Base-by-base conservation (phyloP, 2,329 filamentous ascomycete species). In the Coniochaeta prunicola region DNA sequence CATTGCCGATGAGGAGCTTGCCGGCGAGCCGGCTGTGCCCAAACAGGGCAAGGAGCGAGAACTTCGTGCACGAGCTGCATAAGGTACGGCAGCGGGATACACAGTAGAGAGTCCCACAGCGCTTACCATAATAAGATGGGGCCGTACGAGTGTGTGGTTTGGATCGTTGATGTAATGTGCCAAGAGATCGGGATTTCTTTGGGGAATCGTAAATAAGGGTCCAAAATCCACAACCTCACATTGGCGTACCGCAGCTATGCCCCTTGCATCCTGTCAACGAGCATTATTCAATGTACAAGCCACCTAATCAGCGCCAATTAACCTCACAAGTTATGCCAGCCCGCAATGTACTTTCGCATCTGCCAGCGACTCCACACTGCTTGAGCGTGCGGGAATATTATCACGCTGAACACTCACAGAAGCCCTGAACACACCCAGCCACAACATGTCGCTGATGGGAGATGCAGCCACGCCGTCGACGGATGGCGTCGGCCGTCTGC, bases 1-100 rank as follows among this genome's bases (percentile, higher is more conserved):
- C 64, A 78, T 91, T 58, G 80, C 77, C 17, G 84, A 87, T 10
- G 85, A 87, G 62, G 79, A 87, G 69, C 80, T 79, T 56, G 70
- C 69, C 19, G 68, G 69, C 13, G 66, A 65, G 45, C 34, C 31
- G n/a, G 61, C 56, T 15, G 57, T 61, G 45, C 67, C 65, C 48
- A 62, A 62, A 28, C 55, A 54, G 9, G 57, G 53, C 2, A 63
- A 61, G 61, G 65, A 64, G 58, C 65, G 42, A 36, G 7, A 31
- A 17, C 12, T 30, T 42, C 5, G 38, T 19, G 6, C 5, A 40
- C 36, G 6, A 19, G 13, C 31, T 33, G 31, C 31, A 33, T 33
- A 36, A 36, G 15, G 19, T 38, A n/a, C 36, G 5, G 15, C 36
- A 38, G 31, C 36, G 19, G 36, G 36, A 38, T 36, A 36, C 33